Conservation (phyloP, 2,329 filamentous ascomycete genomes). For the Rhynchosporium graminicola region DNA sequence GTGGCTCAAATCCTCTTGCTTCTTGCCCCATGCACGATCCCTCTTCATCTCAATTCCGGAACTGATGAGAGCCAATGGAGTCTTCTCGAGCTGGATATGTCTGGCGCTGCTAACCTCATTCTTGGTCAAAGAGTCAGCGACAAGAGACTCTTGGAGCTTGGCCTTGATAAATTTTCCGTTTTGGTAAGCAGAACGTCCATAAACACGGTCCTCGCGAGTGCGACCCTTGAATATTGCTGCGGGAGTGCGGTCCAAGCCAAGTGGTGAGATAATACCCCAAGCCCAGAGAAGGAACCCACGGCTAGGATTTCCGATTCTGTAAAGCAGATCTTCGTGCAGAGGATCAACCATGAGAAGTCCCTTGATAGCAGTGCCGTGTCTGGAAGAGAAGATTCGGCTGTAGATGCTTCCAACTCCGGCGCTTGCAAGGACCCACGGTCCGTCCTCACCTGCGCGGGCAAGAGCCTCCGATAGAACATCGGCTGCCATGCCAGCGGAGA, state of each 20-base stretch:
- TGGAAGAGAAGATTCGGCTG: slow-evolving; percentile 85
- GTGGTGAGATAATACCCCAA: slow-evolving; percentile 79
- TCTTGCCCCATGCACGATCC: slow-evolving; percentile 74
- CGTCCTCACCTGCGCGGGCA: slow-evolving; percentile 74
- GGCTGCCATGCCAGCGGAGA: slow-evolving; percentile 90
- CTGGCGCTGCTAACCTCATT: slow-evolving; percentile 79
- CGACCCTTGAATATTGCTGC: slow-evolving; percentile 83
- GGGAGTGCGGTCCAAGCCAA: slow-evolving; percentile 78
- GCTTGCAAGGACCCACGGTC: slow-evolving; percentile 86
- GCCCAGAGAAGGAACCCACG: slow-evolving; percentile 86
- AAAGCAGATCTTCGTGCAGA: slow-evolving; percentile 82
- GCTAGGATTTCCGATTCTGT: slow-evolving; percentile 63
- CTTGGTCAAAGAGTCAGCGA: slow-evolving; percentile 80
- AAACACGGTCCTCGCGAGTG: slow-evolving; percentile 79
- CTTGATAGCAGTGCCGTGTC: slow-evolving; percentile 72
- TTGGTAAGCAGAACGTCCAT: slow-evolving; percentile 77
- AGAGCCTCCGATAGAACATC: slow-evolving; percentile 88
- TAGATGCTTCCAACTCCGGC: slow-evolving; percentile 88
- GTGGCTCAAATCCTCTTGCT: slow-evolving; percentile 80
- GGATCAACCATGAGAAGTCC: slow-evolving; percentile 86
- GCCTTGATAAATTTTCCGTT: slow-evolving; percentile 83
- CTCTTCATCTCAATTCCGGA: slow-evolving; percentile 70
- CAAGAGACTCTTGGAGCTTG: slow-evolving; percentile 88
- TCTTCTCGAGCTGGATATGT: slow-evolving; percentile 75
- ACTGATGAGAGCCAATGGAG: slow-evolving; percentile 78